A percentile compares a stretch with the other conserved stretches of the same genome.
Conservation (phyloP, 805 yeast species). For the Kazachstania bromeliacearum region DNA sequence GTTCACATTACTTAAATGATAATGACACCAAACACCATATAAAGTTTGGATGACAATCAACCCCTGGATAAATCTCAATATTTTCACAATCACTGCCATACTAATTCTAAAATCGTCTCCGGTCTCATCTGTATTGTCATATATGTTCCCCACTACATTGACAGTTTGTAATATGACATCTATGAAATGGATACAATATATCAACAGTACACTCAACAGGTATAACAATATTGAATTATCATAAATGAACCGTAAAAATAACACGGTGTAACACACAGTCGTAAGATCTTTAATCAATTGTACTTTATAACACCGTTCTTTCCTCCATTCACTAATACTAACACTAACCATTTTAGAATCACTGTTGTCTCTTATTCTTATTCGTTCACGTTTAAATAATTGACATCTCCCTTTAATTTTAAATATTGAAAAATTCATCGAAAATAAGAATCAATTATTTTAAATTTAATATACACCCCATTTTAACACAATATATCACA, state of each 20-base stretch:
- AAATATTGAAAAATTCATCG: too few species aligned
- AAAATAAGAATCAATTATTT: too few species aligned
- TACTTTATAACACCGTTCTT: background rate
- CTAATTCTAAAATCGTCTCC: background rate
- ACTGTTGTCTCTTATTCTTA: background rate
- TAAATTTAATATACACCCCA: background rate
- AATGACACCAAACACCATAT: background rate
- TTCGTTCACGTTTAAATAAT: too few species aligned
- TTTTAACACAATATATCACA: background rate
- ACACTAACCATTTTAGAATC: background rate
- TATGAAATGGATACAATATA: constrained; percentile 8
- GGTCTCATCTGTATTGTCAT: constrained; percentile 5
- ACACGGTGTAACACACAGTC: background rate
- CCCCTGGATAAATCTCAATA: constrained; percentile 11
- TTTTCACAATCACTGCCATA: constrained; percentile 10
- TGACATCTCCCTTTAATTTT: too few species aligned
- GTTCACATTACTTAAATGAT: background rate
- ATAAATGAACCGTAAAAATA: constrained; percentile 16
- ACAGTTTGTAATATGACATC: constrained; percentile 3
- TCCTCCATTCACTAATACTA: background rate
- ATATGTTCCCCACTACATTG: background rate
- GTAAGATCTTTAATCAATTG: background rate
- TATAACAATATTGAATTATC: constrained; percentile 17
- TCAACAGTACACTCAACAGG: constrained; percentile 8
- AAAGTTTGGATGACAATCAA: constrained; percentile 10